Percentiles rank a stretch among this genome's conserved stretches.
Evolutionary conservation across 192 early-diverging fungal species (phyloP).

Genomic region (Linnemannia zychae): DNA sequence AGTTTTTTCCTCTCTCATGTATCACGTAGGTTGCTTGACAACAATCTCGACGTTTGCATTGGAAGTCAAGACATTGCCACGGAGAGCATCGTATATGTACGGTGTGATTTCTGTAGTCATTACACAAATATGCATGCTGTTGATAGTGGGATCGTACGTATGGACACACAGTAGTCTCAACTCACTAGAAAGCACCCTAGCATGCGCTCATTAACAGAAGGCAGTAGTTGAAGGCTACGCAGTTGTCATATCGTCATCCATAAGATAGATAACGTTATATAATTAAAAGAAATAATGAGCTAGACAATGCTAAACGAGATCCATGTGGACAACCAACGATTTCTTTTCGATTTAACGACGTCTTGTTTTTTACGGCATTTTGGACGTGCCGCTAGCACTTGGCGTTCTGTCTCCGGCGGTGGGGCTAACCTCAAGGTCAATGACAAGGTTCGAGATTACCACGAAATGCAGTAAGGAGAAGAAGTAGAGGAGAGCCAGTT

Average conservation of each 20-base stretch:
- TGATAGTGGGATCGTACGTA: constrained; percentile 58
- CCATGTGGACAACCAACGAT: background rate
- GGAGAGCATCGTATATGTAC: constrained; percentile 53
- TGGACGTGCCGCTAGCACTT: too few species aligned
- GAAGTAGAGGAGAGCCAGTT: too few species aligned
- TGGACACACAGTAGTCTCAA: constrained; percentile 49
- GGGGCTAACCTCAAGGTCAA: too few species aligned
- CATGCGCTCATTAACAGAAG: background rate
- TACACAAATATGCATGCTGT: constrained; percentile 54
- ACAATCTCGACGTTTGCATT: constrained; percentile 61
- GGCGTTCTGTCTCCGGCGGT: too few species aligned
- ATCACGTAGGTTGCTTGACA: constrained; percentile 53
- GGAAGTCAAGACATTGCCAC: constrained; percentile 46
- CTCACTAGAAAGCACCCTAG: background rate
- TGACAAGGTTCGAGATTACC: background rate
- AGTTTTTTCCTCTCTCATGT: background rate
- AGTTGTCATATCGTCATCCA: background rate
- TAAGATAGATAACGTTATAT: background rate
- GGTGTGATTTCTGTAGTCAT: constrained; percentile 44
- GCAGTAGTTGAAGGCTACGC: background rate
- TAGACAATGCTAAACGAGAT: background rate
- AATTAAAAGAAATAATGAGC: background rate
- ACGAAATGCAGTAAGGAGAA: background rate
- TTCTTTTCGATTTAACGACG: background rate
- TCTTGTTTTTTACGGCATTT: too few species aligned